Base-by-base conservation (phyloP, 2,329 filamentous ascomycete genomes). In the Mycogone perniciosa region DNA sequence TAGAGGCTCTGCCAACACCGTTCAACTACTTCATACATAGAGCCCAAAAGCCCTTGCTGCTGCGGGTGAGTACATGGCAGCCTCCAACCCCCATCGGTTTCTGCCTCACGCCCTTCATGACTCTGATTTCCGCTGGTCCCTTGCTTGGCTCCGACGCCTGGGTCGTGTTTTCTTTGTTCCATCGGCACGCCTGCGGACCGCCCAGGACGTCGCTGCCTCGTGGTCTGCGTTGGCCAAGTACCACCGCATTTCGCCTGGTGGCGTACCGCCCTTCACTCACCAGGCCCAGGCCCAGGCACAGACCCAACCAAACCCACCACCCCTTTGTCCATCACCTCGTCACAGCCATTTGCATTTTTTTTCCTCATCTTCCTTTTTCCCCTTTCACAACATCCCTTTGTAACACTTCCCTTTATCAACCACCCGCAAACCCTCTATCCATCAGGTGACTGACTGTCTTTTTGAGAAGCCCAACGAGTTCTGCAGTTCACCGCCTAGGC, bases 311-410 rank as follows among this genome's bases (percentile, higher is more conserved):
- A 42, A 26, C 39, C 39, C 39, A 42, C 39, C 39, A 26, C 46
- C 50, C 46, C 40, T 48, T 52, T 47, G 45, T 44, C 38, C 42
- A 46, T 47, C 50, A 52, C 49, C 45, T 49, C 50, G 45, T 46
- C 48, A 51, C 48, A 8, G 26, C 43, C 45, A 26, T 39, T 39
- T 40, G 30, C 34, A 41, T 11, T 13, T 31, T 34, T 26, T 38
- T 31, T 41, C 43, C 40, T 39, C 31, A 44, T 40, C 31, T 11
- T 7, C 7, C 27, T 44, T 41, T 31, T 43, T 43, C 41, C 37
- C 27, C 33, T 34, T 48, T 40, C 39, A 42, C 39, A 29, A 6
- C 39, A 31, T 46, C 39, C 30, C 41, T 26, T 20, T 34, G 11
- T 7, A 7, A n/a, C 35, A 38, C 35, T 38, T 38, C 35, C 10